These are phyloP conservation scores for Sclerotinia minor DNA, from an alignment of 2,329 filamentous ascomycete species.

Conservation along the genomic window DNA sequence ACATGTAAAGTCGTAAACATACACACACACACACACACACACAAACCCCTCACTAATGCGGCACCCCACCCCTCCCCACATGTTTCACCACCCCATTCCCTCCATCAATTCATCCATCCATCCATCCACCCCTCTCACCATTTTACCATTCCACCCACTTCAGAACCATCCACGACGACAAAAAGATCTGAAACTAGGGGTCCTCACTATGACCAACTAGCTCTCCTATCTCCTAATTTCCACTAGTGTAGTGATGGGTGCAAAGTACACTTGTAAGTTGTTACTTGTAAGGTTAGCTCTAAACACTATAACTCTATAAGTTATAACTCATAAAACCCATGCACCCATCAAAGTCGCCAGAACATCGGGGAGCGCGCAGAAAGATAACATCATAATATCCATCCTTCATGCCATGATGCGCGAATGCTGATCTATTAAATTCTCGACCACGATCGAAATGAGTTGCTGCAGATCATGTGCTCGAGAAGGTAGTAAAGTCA, in stretches of 20 bases:
- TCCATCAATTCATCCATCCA: neutral
- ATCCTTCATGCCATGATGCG: neutral
- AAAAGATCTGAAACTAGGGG: conserved; percentile 1
- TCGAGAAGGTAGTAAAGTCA: neutral
- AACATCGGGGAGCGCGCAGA: too few relatives aligned
- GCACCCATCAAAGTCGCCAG: too few relatives aligned
- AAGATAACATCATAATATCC: neutral
- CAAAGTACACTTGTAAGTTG: too few relatives aligned
- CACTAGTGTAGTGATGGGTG: too few relatives aligned
- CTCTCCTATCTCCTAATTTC: too few relatives aligned
- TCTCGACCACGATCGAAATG: neutral
- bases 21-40: neutral
- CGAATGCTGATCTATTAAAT: neutral
- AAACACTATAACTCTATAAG: too few relatives aligned
- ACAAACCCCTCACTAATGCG: neutral
- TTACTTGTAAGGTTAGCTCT: too few relatives aligned
- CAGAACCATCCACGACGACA: neutral
- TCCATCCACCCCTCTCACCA: neutral
- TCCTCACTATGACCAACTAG: neutral
- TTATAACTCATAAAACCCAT: too few relatives aligned
- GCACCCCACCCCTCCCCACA: neutral
- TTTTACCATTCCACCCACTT: neutral
- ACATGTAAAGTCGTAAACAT: too few relatives aligned
- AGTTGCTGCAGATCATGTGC: conserved; percentile 2
- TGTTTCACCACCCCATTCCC: conserved; percentile 4